Evolutionary conservation across 768 basidiomycete species (phyloP), one percentile per base, ranked within the genome.

Genomic region (Dioszegia crocea): DNA sequence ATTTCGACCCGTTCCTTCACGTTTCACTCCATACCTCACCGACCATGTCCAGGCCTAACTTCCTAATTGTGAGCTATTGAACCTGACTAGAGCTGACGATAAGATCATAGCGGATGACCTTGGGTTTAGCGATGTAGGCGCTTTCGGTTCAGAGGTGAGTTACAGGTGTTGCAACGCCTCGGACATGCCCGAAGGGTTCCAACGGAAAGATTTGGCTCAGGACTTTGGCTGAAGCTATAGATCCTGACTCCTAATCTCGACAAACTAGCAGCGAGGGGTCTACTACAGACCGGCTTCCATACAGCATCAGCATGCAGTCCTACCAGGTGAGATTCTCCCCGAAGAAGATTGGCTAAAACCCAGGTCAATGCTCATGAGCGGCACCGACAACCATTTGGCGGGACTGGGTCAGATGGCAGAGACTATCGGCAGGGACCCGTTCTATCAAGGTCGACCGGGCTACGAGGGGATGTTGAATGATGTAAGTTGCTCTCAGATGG

Each of bases 201-300:
- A 5, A 17, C 46, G 46, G 26, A 12, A 48, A 14, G 10, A 31
- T 24, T 27, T 29, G 30, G 16, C 6, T 5, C 6, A 48, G 30
- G 50, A 21, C 33, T 33, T 17, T 11, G 14, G 29, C 30, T 30
- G 26, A 2, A 33, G 30, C 50, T 24, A 36, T n/a, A 63, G 66
- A 74, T 74, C 47, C 23, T 17, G 3, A 73, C 71, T 9, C 71
- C 71, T 2, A 71, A 71, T 44, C 47, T 73, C n/a, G 67, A 73
- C 57, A 54, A 59, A 21, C 55, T 73, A 14, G 71, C 71, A 2
- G 29, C 21, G 1, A 49, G 64, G 48, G 71, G 71, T 3, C 14
- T 65, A 2, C 49, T 63, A 16, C 60, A 70, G 29, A 66, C 63
- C 2, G 63, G 60, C 30, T 71, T 67, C 39, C 65, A 68, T 55